A percentile compares a stretch with the other conserved stretches of the same genome.
These are phyloP conservation scores for Lathyrus oleraceus DNA, from an alignment of 306 rosid genomes.

Conservation along the genomic window DNA sequence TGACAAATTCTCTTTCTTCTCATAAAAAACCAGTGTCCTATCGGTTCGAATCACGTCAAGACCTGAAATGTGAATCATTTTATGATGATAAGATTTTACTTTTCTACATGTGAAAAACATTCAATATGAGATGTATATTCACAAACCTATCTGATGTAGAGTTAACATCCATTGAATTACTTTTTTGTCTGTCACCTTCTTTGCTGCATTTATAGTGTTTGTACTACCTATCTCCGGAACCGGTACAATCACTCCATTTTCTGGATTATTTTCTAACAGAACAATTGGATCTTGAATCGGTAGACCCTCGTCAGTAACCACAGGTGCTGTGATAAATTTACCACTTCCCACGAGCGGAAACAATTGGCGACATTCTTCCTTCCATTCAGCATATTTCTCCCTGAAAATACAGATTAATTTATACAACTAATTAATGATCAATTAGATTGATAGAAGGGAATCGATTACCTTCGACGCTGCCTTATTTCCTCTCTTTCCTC, in stretches of 20 bases:
- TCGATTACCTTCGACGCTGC: slow-evolving; percentile 64
- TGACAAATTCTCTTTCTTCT: slow-evolving; percentile 77
- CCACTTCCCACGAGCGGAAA: slow-evolving; percentile 96
- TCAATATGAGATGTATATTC: background rate
- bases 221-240: slow-evolving; percentile 40
- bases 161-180: slow-evolving; percentile 92
- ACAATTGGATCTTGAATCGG: slow-evolving; percentile 83
- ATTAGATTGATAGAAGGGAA: slow-evolving; percentile 5
- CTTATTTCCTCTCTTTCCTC: slow-evolving; percentile 80
- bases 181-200: slow-evolving; percentile 56
- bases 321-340: slow-evolving; percentile 86
- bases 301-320: slow-evolving; percentile 71
- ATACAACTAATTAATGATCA: slow-evolving; percentile 25
- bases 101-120: background rate
- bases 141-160: slow-evolving; percentile 94
- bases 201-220: slow-evolving; percentile 14
- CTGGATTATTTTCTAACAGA: slow-evolving; percentile 65
- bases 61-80: slow-evolving; percentile 50
- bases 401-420: slow-evolving; percentile 39
- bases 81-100: background rate
- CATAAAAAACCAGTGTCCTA: slow-evolving; percentile 82
- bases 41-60: slow-evolving; percentile 96
- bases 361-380: slow-evolving; percentile 76
- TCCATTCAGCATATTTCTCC: slow-evolving; percentile 66
- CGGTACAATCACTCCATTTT: slow-evolving; percentile 41